phyloP scores from a whole-genome alignment of 1,284 basidiomycete species.

The Bondarzewia mesenterica region DNA sequence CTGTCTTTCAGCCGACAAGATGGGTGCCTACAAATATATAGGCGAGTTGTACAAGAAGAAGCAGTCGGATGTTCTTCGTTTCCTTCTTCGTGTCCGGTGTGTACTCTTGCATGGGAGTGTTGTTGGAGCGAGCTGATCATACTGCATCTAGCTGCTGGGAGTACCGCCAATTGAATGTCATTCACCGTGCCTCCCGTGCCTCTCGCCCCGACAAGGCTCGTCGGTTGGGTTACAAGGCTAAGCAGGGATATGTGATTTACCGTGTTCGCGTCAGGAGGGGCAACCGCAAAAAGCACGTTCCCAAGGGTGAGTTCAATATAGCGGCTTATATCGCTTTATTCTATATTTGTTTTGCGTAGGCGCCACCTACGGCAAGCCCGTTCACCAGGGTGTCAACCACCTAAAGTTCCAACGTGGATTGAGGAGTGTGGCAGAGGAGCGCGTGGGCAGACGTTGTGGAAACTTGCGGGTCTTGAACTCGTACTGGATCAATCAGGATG shows the following conservation, averaged over 20 bases:
- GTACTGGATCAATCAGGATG: conserved; percentile 99
- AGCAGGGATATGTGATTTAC: conserved; percentile 99
- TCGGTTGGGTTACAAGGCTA: conserved; percentile 98
- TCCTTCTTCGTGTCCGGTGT: conserved; percentile 94
- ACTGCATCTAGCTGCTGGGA: conserved; percentile 85
- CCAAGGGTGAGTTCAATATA: conserved; percentile 81
- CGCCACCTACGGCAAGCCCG: conserved; percentile 99
- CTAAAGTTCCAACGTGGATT: conserved; percentile 97
- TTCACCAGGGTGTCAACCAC: conserved; percentile 99
- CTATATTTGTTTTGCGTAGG: conserved; percentile 31
- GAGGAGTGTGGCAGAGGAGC: conserved; percentile 94
- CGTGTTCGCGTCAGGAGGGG: conserved; percentile 96
- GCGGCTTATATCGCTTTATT: neutral
- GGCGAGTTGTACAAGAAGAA: conserved; percentile 95
- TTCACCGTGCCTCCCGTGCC: conserved; percentile 95
- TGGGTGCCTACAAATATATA: conserved; percentile 97
- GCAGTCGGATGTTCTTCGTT: conserved; percentile 96
- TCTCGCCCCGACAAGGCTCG: conserved; percentile 99
- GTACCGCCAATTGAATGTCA: conserved; percentile 96
- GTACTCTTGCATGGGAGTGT: conserved; percentile 20
- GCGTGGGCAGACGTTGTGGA: conserved; percentile 93
- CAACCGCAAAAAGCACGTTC: conserved; percentile 98
- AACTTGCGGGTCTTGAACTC: conserved; percentile 96
- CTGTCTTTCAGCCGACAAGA: conserved; percentile 28
- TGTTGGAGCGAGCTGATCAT: neutral